Conservation (phyloP, 106 monocot genomes). For the Dioscorea zingiberensis region DNA sequence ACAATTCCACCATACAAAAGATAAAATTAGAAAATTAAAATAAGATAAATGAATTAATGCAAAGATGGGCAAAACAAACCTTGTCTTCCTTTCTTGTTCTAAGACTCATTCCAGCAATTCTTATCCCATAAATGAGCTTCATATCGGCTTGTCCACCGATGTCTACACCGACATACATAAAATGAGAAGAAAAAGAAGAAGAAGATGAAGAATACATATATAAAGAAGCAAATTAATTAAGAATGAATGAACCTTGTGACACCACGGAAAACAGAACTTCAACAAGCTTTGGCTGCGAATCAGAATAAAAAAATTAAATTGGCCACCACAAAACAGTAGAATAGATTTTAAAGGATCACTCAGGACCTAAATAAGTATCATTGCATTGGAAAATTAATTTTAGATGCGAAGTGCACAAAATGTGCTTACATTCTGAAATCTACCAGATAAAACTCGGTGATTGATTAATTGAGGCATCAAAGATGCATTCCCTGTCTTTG, state of each 20-base stretch:
- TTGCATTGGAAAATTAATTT: no score
- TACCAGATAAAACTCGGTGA: no score
- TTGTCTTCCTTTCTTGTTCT: slow-evolving; percentile 93
- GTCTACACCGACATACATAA: slow-evolving; percentile 33
- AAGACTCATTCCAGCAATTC: slow-evolving; percentile 84
- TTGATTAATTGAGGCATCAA: no score
- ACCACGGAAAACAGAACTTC: slow-evolving; percentile 76
- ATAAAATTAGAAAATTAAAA: not conserved
- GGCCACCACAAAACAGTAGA: no score
- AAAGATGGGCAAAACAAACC: slow-evolving; percentile 23
- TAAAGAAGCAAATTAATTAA: no score
- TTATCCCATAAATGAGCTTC: slow-evolving; percentile 98
- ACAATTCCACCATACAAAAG: not conserved
- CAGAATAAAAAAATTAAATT: no score
- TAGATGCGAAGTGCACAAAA: no score
- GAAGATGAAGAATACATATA: not conserved
- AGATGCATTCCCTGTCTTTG: no score
- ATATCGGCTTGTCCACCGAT: slow-evolving; percentile 93
- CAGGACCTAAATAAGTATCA: no score
- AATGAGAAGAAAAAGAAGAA: not conserved
- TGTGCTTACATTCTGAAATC: no score
- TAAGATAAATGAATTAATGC: not conserved
- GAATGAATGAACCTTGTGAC: slow-evolving; percentile 63
- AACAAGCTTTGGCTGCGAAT: no score
- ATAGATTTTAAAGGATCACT: no score